Percentiles rank a stretch among this genome's conserved stretches.
phyloP scores from a whole-genome alignment of 805 yeast genomes.

The Teunomyces barrocoloradensis region DNA sequence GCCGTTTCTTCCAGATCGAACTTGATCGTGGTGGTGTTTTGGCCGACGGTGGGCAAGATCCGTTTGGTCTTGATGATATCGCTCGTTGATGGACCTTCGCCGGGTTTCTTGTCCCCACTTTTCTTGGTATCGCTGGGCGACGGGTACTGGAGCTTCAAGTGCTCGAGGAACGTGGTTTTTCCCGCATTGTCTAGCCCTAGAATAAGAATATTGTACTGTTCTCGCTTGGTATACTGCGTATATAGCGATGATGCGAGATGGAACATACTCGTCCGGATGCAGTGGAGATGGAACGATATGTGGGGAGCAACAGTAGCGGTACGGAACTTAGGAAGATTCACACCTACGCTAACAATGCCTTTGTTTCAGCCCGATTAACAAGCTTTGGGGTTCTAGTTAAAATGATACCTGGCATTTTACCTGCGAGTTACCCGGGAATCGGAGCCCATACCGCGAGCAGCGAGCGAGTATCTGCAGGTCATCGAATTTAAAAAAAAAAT shows the following conservation, averaged over 20 bases:
- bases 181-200: conserved; percentile 96
- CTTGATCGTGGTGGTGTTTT: conserved; percentile 57
- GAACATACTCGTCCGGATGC: conserved; percentile 21
- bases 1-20: conserved; percentile 39
- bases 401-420: no score
- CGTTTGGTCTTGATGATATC: conserved; percentile 45
- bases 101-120: conserved; percentile 6
- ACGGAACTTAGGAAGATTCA: no score
- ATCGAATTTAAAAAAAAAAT: no score
- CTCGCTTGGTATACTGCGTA: conserved; percentile 45
- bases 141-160: conserved; percentile 37
- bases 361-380: no score
- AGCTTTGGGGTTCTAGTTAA: no score
- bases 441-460: no score
- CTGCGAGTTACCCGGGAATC: no score
- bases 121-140: conserved; percentile 20
- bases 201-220: conserved; percentile 55
- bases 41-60: conserved; percentile 93
- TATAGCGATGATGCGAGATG: conserved; percentile 44
- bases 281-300: no score
- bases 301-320: no score
- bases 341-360: no score
- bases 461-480: no score
- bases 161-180: conserved; percentile 59
- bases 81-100: conserved; percentile 15